Percentiles rank a stretch among this genome's conserved stretches.
phyloP scores from a whole-genome alignment of 2,329 filamentous ascomycete genomes.

The Huntiella abstrusa region DNA sequence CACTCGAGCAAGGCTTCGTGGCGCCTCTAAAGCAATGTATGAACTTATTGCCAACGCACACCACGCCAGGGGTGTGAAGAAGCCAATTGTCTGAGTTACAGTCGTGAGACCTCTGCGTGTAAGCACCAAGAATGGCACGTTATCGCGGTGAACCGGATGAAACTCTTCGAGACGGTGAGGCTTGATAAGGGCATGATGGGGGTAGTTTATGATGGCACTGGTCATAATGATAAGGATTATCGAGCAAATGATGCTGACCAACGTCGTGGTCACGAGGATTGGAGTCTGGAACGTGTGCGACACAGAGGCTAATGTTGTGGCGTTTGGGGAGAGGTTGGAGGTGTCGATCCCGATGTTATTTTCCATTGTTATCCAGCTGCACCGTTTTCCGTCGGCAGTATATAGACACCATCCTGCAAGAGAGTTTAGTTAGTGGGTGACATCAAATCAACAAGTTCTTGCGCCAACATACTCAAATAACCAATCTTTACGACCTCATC shows the following conservation, averaged over 20 bases:
- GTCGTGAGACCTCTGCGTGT: not conserved
- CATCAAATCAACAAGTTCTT: not conserved
- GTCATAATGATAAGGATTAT: not conserved
- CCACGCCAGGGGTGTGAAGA: constrained; percentile 3
- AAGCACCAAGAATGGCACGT: constrained; percentile 2
- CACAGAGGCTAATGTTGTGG: not conserved
- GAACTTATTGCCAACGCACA: constrained; percentile 2
- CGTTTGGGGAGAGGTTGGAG: not conserved
- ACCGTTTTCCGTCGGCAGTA: not conserved
- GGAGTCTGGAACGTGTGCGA: constrained; percentile 2
- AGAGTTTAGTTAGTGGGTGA: not conserved
- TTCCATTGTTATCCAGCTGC: not conserved
- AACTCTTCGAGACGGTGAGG: not conserved
- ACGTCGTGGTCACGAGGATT: not conserved
- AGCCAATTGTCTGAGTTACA: not conserved
- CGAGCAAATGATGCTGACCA: not conserved
- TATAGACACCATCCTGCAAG: constrained; percentile 2
- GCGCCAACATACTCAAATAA: not conserved
- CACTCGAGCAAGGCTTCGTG: constrained; percentile 1
- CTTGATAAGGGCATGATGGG: not conserved
- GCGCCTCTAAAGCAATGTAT: not conserved
- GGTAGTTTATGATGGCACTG: not conserved
- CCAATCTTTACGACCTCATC: constrained; percentile 2
- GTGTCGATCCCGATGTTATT: not conserved
- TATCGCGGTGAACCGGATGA: constrained; percentile 3